These are phyloP conservation scores for Meyerozyma elateridarum DNA, from an alignment of 1,139 yeast species.

Conservation along the genomic window DNA sequence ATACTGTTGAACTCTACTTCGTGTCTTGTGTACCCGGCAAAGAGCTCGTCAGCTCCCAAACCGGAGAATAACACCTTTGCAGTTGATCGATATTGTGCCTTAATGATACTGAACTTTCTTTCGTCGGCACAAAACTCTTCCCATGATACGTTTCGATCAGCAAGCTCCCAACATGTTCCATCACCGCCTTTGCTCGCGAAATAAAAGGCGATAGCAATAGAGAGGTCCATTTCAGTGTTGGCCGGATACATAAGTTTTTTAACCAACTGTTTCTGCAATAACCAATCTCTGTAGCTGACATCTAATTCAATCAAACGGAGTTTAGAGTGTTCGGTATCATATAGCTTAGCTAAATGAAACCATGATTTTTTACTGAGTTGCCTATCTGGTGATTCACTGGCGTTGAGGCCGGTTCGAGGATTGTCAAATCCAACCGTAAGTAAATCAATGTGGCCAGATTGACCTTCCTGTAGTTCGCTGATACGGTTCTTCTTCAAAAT, in stretches of 20 bases:
- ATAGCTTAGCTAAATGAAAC: constrained; percentile 40
- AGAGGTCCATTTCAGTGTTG: constrained; percentile 89
- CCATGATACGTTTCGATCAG: constrained; percentile 15
- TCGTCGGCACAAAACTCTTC: constrained; percentile 19
- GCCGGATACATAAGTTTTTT: constrained; percentile 71
- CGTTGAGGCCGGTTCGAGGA: constrained; percentile 65
- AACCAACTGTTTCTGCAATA: constrained; percentile 48
- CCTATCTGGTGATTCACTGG: constrained; percentile 77
- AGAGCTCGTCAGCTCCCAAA: constrained; percentile 93
- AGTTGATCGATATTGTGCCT: constrained; percentile 35
- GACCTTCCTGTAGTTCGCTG: constrained; percentile 5
- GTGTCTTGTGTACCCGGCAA: constrained; percentile 90
- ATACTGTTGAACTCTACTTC: constrained; percentile 42
- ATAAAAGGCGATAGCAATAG: constrained; percentile 91
- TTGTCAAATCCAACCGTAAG: constrained; percentile 93
- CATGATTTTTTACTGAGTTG: constrained; percentile 63
- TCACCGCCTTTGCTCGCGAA: constrained; percentile 67
- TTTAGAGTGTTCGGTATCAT: constrained; percentile 21
- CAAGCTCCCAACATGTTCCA: constrained; percentile 26
- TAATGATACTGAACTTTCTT: constrained; percentile 7
- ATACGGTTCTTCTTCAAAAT: constrained; percentile 26
- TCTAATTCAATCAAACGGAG: constrained; percentile 63
- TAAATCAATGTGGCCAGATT: constrained; percentile 44
- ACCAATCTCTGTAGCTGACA: constrained; percentile 65
- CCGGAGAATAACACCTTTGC: constrained; percentile 83